phyloP scores from a whole-genome alignment of 148 eudicot genomes.

The Cornus florida region DNA sequence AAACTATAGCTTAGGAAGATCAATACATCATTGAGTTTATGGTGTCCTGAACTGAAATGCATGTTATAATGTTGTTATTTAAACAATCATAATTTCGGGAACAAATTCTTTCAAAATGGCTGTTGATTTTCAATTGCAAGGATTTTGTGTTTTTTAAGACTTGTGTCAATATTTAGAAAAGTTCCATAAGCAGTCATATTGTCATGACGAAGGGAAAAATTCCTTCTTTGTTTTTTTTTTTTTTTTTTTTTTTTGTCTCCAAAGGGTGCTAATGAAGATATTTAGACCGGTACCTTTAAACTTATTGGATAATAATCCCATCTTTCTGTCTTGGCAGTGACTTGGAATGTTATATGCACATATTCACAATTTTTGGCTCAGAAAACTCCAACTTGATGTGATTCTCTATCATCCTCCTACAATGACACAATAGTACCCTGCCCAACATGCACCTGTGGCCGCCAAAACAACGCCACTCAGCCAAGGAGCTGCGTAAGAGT shows the following conservation, averaged over 20 bases:
- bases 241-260: too few species aligned
- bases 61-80: background rate
- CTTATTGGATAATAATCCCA: background rate
- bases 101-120: background rate
- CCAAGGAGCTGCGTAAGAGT: conserved; percentile 61
- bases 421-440: conserved; percentile 65
- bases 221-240: too few species aligned
- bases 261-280: background rate
- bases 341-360: conserved; percentile 69
- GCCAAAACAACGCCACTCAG: conserved; percentile 45
- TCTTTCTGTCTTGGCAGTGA: conserved; percentile 42
- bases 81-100: background rate
- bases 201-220: too few species aligned
- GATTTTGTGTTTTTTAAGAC: background rate
- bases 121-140: background rate
- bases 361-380: conserved; percentile 61
- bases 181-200: background rate
- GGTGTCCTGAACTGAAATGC: too few species aligned
- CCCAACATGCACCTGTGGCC: conserved; percentile 64
- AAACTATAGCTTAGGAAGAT: too few species aligned
- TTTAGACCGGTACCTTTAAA: background rate
- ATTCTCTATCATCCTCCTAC: conserved; percentile 60
- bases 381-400: conserved; percentile 62
- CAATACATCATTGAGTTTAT: too few species aligned
- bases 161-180: background rate